phyloP scores from a whole-genome alignment of 2,329 filamentous ascomycete genomes.

The Fusarium foetens region DNA sequence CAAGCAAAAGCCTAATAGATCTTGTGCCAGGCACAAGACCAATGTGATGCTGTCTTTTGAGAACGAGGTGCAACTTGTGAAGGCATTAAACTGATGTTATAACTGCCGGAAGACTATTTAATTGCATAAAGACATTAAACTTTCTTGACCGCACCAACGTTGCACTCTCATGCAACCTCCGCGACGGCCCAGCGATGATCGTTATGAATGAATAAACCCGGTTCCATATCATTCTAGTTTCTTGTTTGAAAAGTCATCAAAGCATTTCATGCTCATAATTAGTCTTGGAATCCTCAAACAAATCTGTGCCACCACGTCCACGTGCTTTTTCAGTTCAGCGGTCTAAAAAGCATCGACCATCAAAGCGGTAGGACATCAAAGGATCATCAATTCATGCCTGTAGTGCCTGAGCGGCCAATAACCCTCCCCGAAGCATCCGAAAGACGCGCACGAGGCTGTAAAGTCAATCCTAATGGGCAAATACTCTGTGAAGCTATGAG shows the following conservation, averaged over 20 bases:
- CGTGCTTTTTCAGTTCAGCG: neutral
- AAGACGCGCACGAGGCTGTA: neutral
- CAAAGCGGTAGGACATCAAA: neutral
- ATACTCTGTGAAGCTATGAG: neutral
- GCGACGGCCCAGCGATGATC: neutral
- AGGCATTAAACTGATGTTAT: neutral
- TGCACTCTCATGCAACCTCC: neutral
- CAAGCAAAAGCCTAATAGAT: neutral
- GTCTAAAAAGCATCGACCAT: neutral
- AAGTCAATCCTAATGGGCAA: neutral
- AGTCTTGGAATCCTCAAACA: too few relatives aligned
- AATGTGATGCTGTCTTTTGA: neutral
- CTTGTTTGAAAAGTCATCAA: neutral
- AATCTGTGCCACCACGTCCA: neutral
- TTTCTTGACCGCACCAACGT: neutral
- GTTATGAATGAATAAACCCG: neutral
- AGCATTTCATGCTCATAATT: neutral
- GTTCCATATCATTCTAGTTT: neutral
- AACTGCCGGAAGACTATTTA: neutral
- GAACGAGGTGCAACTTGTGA: neutral
- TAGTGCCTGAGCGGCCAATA: neutral
- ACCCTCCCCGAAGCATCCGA: neutral
- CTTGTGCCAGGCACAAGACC: neutral
- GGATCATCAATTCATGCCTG: neutral
- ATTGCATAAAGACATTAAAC: neutral